Evolutionary conservation across 768 basidiomycete species (phyloP), one percentile per base, ranked within the genome.

Genomic region (Thelephora aurantiotincta): DNA sequence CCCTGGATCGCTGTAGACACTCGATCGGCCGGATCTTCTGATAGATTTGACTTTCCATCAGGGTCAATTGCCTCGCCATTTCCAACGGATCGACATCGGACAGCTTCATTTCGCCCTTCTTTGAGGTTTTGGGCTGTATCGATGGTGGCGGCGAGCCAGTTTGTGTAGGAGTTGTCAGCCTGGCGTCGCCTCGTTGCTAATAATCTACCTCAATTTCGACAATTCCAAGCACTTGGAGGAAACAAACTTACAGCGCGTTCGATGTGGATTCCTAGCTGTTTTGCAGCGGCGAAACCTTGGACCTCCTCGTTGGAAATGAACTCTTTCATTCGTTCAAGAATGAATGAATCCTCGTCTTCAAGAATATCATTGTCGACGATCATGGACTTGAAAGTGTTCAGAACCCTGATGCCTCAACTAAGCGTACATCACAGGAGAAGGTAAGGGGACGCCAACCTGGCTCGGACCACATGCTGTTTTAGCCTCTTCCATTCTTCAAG

Each of bases 311-410:
- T 72, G 12, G 76, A 67, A 11, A 83, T 66, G 57, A 97, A 96
- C 11, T 80, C 76, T 56, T 82, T 82, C 66, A 99, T 89, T 41
- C 75, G 74, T 37, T 81, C 77, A 12, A 97, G 70, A 43, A 94
- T 81, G 50, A 80, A 75, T 58, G 79, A 64, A 54, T 97, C 94
- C 54, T 91, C 86, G 54, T 83, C 84, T 53, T 90, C 91, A 46
- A 94, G 69, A 55, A 87, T 72, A 64, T 87, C 75, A 22, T 85
- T 82, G 47, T 89, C 86, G 30, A 75, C 76, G 22, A 98, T 70
- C 83, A 97, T 90, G 4, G 86, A 72, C 60, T 88, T 89, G 58
- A 99, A 74, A 0, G 83, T 83, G 56, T 98, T 98, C 52, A 93
- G 69, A 14, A 97, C 91, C 16, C 92, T 88, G 55, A 3, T 43